phyloP scores from a whole-genome alignment of 176 grass and related monocot species.

The Oryza australiensis region DNA sequence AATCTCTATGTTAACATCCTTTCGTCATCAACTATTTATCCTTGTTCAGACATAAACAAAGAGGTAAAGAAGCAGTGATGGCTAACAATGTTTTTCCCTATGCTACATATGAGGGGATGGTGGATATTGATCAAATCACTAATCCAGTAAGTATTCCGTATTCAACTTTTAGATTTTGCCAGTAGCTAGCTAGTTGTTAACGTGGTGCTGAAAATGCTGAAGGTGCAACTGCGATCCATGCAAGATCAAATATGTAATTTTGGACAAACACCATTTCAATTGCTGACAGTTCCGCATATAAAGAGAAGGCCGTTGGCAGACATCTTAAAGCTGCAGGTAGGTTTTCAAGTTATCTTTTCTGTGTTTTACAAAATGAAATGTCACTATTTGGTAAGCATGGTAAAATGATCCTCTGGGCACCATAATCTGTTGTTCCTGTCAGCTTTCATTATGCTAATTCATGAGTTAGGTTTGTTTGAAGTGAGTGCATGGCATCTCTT shows the following conservation, averaged over 20 bases:
- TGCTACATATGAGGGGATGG: slow-evolving; percentile 85
- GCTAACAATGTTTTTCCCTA: slow-evolving; percentile 96
- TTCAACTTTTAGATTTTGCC: slow-evolving; percentile 15
- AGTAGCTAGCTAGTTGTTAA: slow-evolving; percentile 29
- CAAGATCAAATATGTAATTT: slow-evolving; percentile 95
- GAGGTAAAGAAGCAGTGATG: slow-evolving; percentile 81
- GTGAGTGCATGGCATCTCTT: background rate
- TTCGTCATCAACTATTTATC: slow-evolving; percentile 31
- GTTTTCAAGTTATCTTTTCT: slow-evolving; percentile 11
- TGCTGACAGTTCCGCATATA: slow-evolving; percentile 73
- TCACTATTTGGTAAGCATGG: slow-evolving; percentile 8
- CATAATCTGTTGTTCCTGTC: background rate
- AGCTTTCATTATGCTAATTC: slow-evolving; percentile 12
- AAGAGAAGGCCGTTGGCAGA: slow-evolving; percentile 68
- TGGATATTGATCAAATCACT: slow-evolving; percentile 88
- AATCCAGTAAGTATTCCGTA: slow-evolving; percentile 71
- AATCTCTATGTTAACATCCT: slow-evolving; percentile 12
- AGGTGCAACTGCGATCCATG: slow-evolving; percentile 75
- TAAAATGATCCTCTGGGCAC: background rate
- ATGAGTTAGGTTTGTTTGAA: background rate
- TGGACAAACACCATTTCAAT: slow-evolving; percentile 90
- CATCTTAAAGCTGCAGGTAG: slow-evolving; percentile 87
- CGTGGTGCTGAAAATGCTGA: slow-evolving; percentile 39
- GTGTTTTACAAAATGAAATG: background rate
- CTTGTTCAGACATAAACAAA: slow-evolving; percentile 90